These are phyloP conservation scores for Cryphonectria japonica DNA, from an alignment of 2,329 filamentous ascomycete species.

Conservation along the genomic window DNA sequence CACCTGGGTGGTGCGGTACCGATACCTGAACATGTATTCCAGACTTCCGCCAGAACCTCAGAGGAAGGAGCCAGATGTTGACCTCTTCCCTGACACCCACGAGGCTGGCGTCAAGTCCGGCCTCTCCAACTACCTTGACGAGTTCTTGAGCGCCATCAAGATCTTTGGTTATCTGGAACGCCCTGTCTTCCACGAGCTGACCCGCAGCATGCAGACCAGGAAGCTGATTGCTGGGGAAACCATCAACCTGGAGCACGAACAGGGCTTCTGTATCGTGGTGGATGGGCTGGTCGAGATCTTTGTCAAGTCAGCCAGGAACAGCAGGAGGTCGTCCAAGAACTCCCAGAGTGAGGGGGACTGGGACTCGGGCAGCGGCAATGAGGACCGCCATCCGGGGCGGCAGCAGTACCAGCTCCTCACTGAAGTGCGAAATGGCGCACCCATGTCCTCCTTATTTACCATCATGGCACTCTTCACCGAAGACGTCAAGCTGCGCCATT, in stretches of 20 bases:
- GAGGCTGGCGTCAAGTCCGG: conserved; percentile 89
- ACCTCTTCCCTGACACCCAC: conserved; percentile 91
- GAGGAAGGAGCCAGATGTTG: conserved; percentile 92
- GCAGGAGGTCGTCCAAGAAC: conserved; percentile 46
- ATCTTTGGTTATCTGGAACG: conserved; percentile 97
- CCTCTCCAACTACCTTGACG: conserved; percentile 93
- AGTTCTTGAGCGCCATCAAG: conserved; percentile 98
- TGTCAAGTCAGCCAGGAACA: conserved; percentile 79
- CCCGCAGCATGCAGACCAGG: conserved; percentile 95
- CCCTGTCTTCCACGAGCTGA: conserved; percentile 96
- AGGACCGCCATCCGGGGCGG: conserved; percentile 61
- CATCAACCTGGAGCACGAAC: conserved; percentile 92
- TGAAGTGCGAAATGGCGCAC: conserved; percentile 95
- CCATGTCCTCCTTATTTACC: conserved; percentile 98
- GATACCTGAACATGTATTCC: conserved; percentile 96
- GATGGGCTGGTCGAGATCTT: conserved; percentile 97
- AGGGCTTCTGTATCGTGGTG: conserved; percentile 96
- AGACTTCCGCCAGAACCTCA: conserved; percentile 92
- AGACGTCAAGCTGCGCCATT: conserved; percentile 78
- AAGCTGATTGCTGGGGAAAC: conserved; percentile 97
- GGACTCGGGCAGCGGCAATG: conserved; percentile 63
- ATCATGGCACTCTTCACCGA: conserved; percentile 97
- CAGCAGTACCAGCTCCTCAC: conserved; percentile 94
- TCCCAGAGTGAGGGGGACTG: conserved; percentile 51
- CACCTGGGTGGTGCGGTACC: conserved; percentile 93